phyloP scores from a whole-genome alignment of 768 basidiomycete genomes.

The Mycena vulgaris region DNA sequence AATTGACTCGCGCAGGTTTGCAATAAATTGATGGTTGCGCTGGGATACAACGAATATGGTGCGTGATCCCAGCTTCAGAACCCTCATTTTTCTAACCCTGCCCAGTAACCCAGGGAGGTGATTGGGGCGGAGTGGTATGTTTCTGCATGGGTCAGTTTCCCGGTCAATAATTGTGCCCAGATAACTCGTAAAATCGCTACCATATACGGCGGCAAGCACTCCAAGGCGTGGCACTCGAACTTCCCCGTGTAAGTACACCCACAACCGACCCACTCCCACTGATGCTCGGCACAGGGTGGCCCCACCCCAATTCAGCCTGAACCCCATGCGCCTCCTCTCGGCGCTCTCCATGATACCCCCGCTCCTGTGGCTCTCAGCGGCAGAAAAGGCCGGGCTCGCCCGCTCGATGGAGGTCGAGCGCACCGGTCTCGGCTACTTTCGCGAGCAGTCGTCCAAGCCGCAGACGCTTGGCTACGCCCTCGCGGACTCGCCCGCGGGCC shows the following conservation, averaged over 20 bases:
- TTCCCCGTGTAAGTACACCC: slow-evolving; percentile 46
- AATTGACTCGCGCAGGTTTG: slow-evolving; percentile 48
- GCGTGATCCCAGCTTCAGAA: background rate
- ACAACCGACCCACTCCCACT: no score
- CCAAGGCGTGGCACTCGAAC: slow-evolving; percentile 66
- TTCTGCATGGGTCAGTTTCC: background rate
- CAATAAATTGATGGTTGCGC: slow-evolving; percentile 63
- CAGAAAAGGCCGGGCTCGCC: slow-evolving; percentile 44
- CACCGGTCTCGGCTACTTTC: slow-evolving; percentile 45
- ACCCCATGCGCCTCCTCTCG: slow-evolving; percentile 4
- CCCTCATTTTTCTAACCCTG: background rate
- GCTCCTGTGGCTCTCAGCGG: slow-evolving; percentile 1
- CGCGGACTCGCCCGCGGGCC: slow-evolving; percentile 61
- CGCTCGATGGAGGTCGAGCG: slow-evolving; percentile 38
- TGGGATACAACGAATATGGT: slow-evolving; percentile 54
- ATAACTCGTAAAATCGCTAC: slow-evolving; percentile 51
- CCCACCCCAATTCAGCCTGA: background rate
- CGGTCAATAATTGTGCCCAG: slow-evolving; percentile 36
- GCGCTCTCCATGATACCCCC: background rate
- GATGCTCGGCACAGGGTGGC: no score
- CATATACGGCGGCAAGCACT: slow-evolving; percentile 54
- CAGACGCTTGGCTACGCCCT: slow-evolving; percentile 59
- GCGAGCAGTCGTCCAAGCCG: slow-evolving; percentile 49
- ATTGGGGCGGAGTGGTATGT: slow-evolving; percentile 60
- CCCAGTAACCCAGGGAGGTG: slow-evolving; percentile 64